These are phyloP conservation scores for Crepidotus variabilis DNA, from an alignment of 768 basidiomycete genomes.

Conservation along the genomic window DNA sequence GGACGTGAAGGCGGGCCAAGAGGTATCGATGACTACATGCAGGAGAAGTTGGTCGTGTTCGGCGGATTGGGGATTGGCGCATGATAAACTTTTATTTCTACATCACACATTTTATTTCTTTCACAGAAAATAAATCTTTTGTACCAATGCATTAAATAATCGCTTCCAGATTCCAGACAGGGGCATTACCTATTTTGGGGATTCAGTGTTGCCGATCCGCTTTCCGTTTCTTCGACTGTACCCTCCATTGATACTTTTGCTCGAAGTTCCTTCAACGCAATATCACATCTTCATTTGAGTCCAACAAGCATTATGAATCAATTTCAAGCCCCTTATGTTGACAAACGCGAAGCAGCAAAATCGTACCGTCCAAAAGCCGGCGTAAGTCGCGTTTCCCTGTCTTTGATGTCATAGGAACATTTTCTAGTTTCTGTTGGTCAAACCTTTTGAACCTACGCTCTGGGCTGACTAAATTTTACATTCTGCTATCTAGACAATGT, in stretches of 20 bases:
- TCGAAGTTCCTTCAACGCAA: no score
- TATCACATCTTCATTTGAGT: neutral
- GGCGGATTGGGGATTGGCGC: constrained; percentile 48
- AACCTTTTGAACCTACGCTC: no score
- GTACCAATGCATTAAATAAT: neutral
- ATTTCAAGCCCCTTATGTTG: constrained; percentile 32
- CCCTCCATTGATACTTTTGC: no score
- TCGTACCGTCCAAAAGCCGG: constrained; percentile 53
- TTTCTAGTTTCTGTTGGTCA: no score
- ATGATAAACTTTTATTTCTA: neutral
- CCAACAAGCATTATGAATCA: neutral
- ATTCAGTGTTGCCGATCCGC: no score
- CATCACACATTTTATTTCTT: neutral
- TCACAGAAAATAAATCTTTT: neutral
- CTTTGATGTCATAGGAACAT: no score
- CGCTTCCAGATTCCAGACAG: no score
- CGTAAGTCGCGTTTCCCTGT: constrained; percentile 32
- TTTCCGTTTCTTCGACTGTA: no score
- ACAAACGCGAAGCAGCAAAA: constrained; percentile 36
- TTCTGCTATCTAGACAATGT: constrained; percentile 65
- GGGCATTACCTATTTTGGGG: no score
- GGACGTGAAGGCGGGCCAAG: constrained; percentile 79
- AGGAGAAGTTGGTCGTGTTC: constrained; percentile 76
- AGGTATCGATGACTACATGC: constrained; percentile 89
- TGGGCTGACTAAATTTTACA: no score